Evolutionary conservation across 805 yeast species (phyloP).

Genomic region (Torulaspora delbrueckii): DNA sequence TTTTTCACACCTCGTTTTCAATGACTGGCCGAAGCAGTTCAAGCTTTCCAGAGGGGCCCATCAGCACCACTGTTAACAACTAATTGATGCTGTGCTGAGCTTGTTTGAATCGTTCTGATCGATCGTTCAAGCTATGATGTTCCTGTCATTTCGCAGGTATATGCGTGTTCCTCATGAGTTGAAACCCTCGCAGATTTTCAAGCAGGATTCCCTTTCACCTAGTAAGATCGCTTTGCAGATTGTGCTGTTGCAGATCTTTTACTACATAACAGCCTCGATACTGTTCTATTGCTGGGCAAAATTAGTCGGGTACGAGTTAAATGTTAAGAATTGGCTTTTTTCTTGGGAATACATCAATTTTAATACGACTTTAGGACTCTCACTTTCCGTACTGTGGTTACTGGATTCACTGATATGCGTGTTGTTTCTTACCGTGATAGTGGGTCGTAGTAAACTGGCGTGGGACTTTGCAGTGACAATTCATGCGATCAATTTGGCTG

Average conservation of each 20-base stretch:
- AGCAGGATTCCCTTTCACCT: conserved; percentile 51
- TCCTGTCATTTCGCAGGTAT: conserved; percentile 29
- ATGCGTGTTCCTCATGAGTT: conserved; percentile 30
- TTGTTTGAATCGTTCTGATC: background rate
- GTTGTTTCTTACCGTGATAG: conserved; percentile 75
- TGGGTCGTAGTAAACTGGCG: conserved; percentile 88
- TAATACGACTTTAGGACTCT: conserved; percentile 76
- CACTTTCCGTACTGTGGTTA: conserved; percentile 72
- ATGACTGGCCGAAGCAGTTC: background rate
- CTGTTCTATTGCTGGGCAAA: conserved; percentile 61
- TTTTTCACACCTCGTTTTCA: conserved; percentile 2
- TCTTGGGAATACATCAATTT: conserved; percentile 72
- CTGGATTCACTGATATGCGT: conserved; percentile 80
- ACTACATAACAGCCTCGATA: conserved; percentile 67
- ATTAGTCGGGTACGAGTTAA: conserved; percentile 66
- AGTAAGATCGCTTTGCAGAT: conserved; percentile 64
- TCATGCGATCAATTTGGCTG: conserved; percentile 69
- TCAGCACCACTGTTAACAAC: background rate
- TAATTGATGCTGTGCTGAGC: background rate
- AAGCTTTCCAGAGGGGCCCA: background rate
- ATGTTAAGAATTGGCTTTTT: conserved; percentile 60
- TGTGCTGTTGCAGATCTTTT: conserved; percentile 67
- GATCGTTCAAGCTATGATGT: background rate
- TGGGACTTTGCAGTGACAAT: conserved; percentile 96
- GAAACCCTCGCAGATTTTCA: conserved; percentile 30